These are phyloP conservation scores for Metarhizium robertsii DNA, from an alignment of 2,329 filamentous ascomycete genomes.

Conservation along the genomic window DNA sequence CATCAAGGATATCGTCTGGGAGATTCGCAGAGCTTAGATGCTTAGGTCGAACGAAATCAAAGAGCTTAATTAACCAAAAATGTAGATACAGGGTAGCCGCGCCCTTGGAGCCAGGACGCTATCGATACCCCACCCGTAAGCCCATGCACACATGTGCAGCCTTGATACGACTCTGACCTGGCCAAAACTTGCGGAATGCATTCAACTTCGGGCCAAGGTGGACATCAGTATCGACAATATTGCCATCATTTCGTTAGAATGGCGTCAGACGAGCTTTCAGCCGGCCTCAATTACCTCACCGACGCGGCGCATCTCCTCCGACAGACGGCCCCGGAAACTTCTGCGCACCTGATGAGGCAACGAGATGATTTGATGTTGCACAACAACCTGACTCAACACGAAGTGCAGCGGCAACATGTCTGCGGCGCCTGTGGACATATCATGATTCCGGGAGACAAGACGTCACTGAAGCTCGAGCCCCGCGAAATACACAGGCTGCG, in stretches of 20 bases:
- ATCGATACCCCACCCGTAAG: neutral
- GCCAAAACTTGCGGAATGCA: neutral
- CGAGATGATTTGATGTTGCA: constrained; percentile 40
- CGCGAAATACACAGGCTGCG: constrained; percentile 3
- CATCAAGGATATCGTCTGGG: constrained; percentile 83
- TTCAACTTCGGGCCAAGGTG: neutral
- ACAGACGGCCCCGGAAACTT: constrained; percentile 42
- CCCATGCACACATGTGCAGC: neutral
- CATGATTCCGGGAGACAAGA: constrained; percentile 41
- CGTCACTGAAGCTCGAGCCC: constrained; percentile 28
- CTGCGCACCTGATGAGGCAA: constrained; percentile 49
- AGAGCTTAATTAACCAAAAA: neutral
- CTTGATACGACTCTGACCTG: neutral
- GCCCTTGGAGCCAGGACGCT: neutral
- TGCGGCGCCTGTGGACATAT: constrained; percentile 55
- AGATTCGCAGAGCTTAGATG: constrained; percentile 60
- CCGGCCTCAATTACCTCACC: constrained; percentile 35
- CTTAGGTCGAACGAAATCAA: neutral
- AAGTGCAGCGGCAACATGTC: constrained; percentile 42
- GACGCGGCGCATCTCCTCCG: constrained; percentile 51
- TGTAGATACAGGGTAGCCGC: neutral
- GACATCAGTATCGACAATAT: neutral
- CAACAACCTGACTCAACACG: constrained; percentile 32
- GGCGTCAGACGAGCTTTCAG: constrained; percentile 11
- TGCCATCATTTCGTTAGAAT: constrained; percentile 3